A percentile compares a stretch with the other conserved stretches of the same genome.
These are phyloP conservation scores for Metarhizium guizhouense DNA, from an alignment of 2,329 filamentous ascomycete genomes.

Conservation along the genomic window DNA sequence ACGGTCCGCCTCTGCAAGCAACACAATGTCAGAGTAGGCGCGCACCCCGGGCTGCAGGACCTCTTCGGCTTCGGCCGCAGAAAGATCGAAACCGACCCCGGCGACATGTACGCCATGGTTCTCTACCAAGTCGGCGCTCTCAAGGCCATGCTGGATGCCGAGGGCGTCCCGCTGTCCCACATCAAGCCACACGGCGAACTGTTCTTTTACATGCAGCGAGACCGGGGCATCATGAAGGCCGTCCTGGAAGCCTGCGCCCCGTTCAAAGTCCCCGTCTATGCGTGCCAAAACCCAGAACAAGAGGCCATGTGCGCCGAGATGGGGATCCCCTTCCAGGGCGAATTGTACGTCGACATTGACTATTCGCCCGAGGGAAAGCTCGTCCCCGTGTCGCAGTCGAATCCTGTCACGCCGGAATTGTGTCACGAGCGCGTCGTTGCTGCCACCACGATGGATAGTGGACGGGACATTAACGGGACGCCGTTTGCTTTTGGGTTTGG, in stretches of 20 bases:
- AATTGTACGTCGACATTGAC: slow-evolving; percentile 16
- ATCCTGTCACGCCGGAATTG: slow-evolving; percentile 5
- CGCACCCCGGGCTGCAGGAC: slow-evolving; percentile 57
- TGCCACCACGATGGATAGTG: background rate
- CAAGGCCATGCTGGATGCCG: slow-evolving; percentile 47
- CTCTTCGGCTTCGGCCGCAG: slow-evolving; percentile 56
- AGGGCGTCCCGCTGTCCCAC: slow-evolving; percentile 47
- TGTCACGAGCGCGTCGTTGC: slow-evolving; percentile 5
- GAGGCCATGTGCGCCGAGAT: slow-evolving; percentile 11
- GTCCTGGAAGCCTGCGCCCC: slow-evolving; percentile 17
- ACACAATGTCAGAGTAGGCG: slow-evolving; percentile 47
- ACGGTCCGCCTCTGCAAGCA: slow-evolving; percentile 50
- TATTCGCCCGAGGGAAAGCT: slow-evolving; percentile 9
- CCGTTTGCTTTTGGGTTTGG: slow-evolving; percentile 2
- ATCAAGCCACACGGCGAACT: slow-evolving; percentile 29
- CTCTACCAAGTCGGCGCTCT: slow-evolving; percentile 57
- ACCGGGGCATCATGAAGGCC: slow-evolving; percentile 16
- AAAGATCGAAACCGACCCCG: slow-evolving; percentile 48
- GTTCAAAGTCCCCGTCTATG: slow-evolving; percentile 17
- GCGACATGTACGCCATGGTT: slow-evolving; percentile 47
- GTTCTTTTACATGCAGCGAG: slow-evolving; percentile 8
- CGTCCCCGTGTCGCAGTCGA: slow-evolving; percentile 7
- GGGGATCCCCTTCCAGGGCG: slow-evolving; percentile 10
- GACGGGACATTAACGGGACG: slow-evolving; percentile 1
- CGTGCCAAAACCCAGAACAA: slow-evolving; percentile 12